These are phyloP conservation scores for Aspergillus wentii DNA, from an alignment of 495 filamentous ascomycete species.

Conservation along the genomic window DNA sequence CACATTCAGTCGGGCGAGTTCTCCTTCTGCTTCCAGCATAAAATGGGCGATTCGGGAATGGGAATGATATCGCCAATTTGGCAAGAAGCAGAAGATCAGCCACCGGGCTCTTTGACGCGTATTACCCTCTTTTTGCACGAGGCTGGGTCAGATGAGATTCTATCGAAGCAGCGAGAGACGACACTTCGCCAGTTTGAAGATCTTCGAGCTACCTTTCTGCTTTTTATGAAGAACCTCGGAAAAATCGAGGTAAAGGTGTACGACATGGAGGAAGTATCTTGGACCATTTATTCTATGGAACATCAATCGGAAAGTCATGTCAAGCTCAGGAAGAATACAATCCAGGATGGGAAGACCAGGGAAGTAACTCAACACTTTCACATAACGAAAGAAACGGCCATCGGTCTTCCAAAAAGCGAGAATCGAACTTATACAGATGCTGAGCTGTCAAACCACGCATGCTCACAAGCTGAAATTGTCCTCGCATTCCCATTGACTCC, in stretches of 20 bases:
- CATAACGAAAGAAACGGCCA: constrained; percentile 12
- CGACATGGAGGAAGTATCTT: constrained; percentile 12
- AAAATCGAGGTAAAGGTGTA: constrained; percentile 21
- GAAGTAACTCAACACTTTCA: constrained; percentile 13
- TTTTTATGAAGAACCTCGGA: constrained; percentile 33
- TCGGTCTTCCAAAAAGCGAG: constrained; percentile 20
- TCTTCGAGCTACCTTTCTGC: constrained; percentile 25
- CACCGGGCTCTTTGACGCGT: constrained; percentile 17
- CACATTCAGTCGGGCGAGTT: constrained; percentile 41
- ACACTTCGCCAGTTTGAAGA: constrained; percentile 25
- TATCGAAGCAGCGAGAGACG: constrained; percentile 10
- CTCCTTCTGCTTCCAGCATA: constrained; percentile 40
- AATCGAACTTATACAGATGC: constrained; percentile 18
- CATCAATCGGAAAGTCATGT: background rate
- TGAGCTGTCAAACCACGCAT: constrained; percentile 11
- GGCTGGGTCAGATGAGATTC: constrained; percentile 4
- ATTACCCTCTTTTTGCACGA: constrained; percentile 30
- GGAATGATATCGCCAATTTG: constrained; percentile 42
- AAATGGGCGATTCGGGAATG: constrained; percentile 25
- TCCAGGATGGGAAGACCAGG: background rate
- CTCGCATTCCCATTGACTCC: constrained; percentile 36
- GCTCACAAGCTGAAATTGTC: constrained; percentile 22
- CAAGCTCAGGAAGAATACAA: constrained; percentile 1
- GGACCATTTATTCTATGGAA: constrained; percentile 5
- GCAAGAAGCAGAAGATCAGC: constrained; percentile 16